Base-by-base conservation (phyloP, 83 land plant genomes). In the Diphasiastrum complanatum region DNA sequence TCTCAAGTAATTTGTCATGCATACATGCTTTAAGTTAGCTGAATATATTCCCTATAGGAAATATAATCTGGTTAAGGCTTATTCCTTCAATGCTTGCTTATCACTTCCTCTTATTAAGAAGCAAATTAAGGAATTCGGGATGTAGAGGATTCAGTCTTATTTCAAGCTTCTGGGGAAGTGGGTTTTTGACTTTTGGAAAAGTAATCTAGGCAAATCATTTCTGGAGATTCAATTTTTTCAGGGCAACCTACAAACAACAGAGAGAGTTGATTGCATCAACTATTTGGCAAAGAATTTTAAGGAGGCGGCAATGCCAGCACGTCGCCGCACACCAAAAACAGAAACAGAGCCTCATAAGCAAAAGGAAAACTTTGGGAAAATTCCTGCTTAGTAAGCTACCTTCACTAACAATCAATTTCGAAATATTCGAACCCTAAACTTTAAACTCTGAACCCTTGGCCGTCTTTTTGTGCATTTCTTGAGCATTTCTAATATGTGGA, bases 341-440 rank as follows among this genome's bases (percentile, higher is more conserved):
- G 56, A 60, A 32, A 10, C 34, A 18, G 35, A 47, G 14, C 22
- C 51, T 1, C 72, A 72, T 33, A 28, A 36, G 1, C 47, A 67
- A 24, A 74, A 61, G 29, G 77, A 74, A 30, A 74, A 54, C 35
- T 74, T 67, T 43, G 77, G 77, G 36, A 67, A 61, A 51, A 54
- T 74, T 38, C 77, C 77, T 22, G 65, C 73, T 45, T 74, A 74
- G 77, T 74, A 67, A 33, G 77, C 59, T 38, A 40, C 16, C 16
- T 40, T 40, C n/a, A n/a, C n/a, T n/a, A n/a, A n/a, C n/a, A n/a
- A n/a, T n/a, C n/a, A n/a, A n/a, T n/a, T n/a, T n/a, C n/a, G n/a
- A n/a, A n/a, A n/a, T n/a, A n/a, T n/a, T n/a, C n/a, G n/a, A n/a
- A n/a, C n/a, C n/a, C n/a, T n/a, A n/a, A n/a, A n/a, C n/a, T n/a